Evolutionary conservation across 371 early-diverging fungal genomes (phyloP).

Genomic region (Mucor sp.): DNA sequence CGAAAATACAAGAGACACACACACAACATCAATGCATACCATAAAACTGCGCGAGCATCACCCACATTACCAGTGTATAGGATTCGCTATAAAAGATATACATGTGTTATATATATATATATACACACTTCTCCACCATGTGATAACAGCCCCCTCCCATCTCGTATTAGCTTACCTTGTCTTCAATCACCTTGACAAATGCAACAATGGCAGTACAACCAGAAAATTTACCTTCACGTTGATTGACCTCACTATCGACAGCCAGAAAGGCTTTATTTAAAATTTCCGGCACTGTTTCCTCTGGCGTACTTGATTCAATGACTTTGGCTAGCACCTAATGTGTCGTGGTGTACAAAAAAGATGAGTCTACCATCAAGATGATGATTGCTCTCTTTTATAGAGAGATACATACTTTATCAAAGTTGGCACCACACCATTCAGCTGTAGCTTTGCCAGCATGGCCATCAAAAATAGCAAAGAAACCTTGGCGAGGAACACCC

Average conservation of each 20-base stretch:
- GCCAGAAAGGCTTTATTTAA: slow-evolving; percentile 83
- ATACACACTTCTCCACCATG: not conserved
- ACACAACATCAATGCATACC: slow-evolving; percentile 46
- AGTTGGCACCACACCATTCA: slow-evolving; percentile 92
- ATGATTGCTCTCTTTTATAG: too few relatives aligned
- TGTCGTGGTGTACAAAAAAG: not conserved
- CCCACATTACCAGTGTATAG: slow-evolving; percentile 96
- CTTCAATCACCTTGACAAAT: slow-evolving; percentile 55
- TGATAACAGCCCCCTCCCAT: not conserved
- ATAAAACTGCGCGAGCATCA: slow-evolving; percentile 92
- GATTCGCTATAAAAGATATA: slow-evolving; percentile 58
- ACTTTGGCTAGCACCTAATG: slow-evolving; percentile 24
- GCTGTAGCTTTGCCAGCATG: slow-evolving; percentile 97
- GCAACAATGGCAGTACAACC: slow-evolving; percentile 95
- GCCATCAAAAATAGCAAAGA: slow-evolving; percentile 97
- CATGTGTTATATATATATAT: not conserved
- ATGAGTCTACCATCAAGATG: too few relatives aligned
- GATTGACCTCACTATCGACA: slow-evolving; percentile 79
- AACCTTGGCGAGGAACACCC: slow-evolving; percentile 79
- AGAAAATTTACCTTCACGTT: slow-evolving; percentile 72
- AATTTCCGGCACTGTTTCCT: slow-evolving; percentile 70
- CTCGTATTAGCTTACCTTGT: slow-evolving; percentile 34
- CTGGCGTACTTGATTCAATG: slow-evolving; percentile 16
- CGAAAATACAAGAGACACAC: not conserved
- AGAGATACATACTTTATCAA: slow-evolving; percentile 72